Conservation (phyloP, 495 filamentous ascomycete species). For the Tuber umbilicatum region DNA sequence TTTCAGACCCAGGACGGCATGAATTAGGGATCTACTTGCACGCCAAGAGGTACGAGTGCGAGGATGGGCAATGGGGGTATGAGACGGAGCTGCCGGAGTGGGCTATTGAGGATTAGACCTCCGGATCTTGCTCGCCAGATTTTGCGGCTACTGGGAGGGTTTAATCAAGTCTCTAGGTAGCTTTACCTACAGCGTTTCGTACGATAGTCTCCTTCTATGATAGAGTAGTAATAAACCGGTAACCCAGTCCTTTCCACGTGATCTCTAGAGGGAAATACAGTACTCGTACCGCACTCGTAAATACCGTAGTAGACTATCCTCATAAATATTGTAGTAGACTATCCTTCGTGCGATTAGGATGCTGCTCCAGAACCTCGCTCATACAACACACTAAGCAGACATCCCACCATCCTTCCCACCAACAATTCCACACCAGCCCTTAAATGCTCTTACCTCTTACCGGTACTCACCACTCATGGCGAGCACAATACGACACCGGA, state of each 20-base stretch:
- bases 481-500: too few species aligned
- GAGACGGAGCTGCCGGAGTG: slow-evolving; percentile 75
- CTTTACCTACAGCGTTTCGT: neutral
- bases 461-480: too few species aligned
- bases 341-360: neutral
- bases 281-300: too few species aligned
- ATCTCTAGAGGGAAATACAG: neutral
- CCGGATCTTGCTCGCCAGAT: neutral
- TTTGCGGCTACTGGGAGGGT: neutral
- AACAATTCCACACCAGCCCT: too few species aligned
- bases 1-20: slow-evolving; percentile 81
- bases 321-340: too few species aligned
- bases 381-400: neutral
- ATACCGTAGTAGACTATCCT: neutral
- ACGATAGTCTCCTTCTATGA: neutral
- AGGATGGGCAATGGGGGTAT: slow-evolving; percentile 75
- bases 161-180: neutral
- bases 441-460: too few species aligned
- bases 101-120: slow-evolving; percentile 51
- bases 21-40: slow-evolving; percentile 92
- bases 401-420: too few species aligned
- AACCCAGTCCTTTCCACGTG: neutral
- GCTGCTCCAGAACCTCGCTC: too few species aligned
- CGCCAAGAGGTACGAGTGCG: slow-evolving; percentile 78
- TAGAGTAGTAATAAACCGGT: neutral